A percentile compares a stretch with the other conserved stretches of the same genome.
Conservation (phyloP, 2,329 filamentous ascomycete species). For the Aspergillus nomiae region DNA sequence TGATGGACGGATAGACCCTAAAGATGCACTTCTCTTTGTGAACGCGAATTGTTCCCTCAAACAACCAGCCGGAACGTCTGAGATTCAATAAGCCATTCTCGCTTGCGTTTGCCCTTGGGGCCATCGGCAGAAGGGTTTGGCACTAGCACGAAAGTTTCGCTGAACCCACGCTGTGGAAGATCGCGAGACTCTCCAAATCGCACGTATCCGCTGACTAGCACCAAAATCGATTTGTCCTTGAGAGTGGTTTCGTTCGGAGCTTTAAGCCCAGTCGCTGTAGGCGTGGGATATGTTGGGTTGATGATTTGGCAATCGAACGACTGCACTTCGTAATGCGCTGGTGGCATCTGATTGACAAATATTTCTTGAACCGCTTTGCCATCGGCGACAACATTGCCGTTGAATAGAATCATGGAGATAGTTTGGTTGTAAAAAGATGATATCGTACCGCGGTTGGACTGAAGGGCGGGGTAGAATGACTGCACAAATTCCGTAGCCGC, state of each 20-base stretch:
- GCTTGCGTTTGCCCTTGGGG: conserved; percentile 56
- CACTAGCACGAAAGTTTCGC: conserved; percentile 78
- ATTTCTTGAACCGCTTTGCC: conserved; percentile 68
- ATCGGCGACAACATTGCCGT: conserved; percentile 68
- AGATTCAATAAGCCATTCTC: conserved; percentile 68
- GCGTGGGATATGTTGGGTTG: conserved; percentile 68
- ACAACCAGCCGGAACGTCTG: conserved; percentile 68
- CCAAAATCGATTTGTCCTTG: conserved; percentile 68
- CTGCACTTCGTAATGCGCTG: conserved; percentile 70
- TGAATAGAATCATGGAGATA: conserved; percentile 72
- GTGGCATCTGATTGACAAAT: conserved; percentile 66
- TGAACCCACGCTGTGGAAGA: conserved; percentile 69
- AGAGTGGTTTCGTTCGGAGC: conserved; percentile 44
- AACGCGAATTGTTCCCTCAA: conserved; percentile 26
- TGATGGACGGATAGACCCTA: neutral
- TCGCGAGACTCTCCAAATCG: conserved; percentile 65
- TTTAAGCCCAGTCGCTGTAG: conserved; percentile 42
- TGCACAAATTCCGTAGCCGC: conserved; percentile 73
- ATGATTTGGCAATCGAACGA: conserved; percentile 76
- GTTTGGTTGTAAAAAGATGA: conserved; percentile 68
- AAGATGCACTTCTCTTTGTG: neutral
- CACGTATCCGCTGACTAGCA: conserved; percentile 74
- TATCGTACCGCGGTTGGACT: conserved; percentile 60
- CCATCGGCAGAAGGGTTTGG: conserved; percentile 62
- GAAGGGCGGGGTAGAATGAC: conserved; percentile 74